Evolutionary conservation across 352 stramenopile genomes (phyloP), one percentile per base, ranked within the genome.

Genomic region (Albugo laibachii): DNA sequence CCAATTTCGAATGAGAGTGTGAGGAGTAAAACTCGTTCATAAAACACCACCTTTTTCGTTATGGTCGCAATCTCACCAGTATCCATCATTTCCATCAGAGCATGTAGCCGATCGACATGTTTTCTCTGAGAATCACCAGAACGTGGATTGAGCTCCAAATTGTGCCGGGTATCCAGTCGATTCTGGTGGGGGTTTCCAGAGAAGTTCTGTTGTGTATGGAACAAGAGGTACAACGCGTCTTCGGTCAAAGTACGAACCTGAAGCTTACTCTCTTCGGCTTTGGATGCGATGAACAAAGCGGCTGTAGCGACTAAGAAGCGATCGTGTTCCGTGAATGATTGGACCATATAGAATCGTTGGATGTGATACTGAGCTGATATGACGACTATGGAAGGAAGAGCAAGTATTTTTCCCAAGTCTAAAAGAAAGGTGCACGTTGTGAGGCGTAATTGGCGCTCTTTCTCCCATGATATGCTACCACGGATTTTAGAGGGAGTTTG

Each of bases 221-320:
- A 16, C 35, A 84, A 49, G 27, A 88, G 41, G 41, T 65, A 84
- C 53, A 88, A 65, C 40, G 64, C 66, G 51, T 62, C 79, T 56
- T 88, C 76, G 41, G 76, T 84, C 45, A 88, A 55, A 42, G 79
- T 65, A 5, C 71, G 75, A 40, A 85, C 61, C 51, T 88, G 84
- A 45, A 88, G 69, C 1, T 69, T 60, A 53, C 83, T 84, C 35
- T 88, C 76, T 54, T 84, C 75, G 15, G 58, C 64, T 59, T 88
- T 88, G 40, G 62, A 65, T 0, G 70, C 71, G 14, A 88, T 61
- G 39, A 85, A 88, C n/a, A 88, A 55, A 45, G 69, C 70, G 0
- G 72, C 70, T 1, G 76, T 82, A 11, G 66, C 76, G 13, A 88
- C 66, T 21, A 85, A 52, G 61, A 84, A 88, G 21, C 76, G 76